Conservation (phyloP, 2,329 filamentous ascomycete genomes). For the Fonsecaea pedrosoi region DNA sequence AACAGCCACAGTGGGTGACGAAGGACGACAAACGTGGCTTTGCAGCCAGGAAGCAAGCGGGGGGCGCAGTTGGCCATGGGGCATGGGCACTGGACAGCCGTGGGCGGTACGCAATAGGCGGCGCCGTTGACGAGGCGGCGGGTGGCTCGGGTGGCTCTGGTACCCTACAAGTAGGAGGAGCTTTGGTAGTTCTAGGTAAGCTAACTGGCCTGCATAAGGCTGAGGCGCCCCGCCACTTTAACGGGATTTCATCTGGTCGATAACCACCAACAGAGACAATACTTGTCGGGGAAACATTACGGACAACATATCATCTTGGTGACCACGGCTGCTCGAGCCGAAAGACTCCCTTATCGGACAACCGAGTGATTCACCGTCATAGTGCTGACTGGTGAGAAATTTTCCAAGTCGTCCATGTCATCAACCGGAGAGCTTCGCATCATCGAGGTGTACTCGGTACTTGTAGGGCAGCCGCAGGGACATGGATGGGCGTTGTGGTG, state of each 20-base stretch:
- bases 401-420: slow-evolving; percentile 2
- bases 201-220: neutral
- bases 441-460: neutral
- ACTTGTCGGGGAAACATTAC: neutral
- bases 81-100: too few species aligned
- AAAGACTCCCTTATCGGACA: neutral
- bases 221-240: neutral
- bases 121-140: neutral
- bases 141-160: neutral
- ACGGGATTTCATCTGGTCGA: neutral
- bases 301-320: neutral
- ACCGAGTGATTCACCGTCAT: neutral
- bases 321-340: neutral
- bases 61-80: neutral
- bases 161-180: too few species aligned
- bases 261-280: neutral
- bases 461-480: slow-evolving; percentile 3
- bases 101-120: neutral
- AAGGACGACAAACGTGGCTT: neutral
- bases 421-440: slow-evolving; percentile 4
- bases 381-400: slow-evolving; percentile 17
- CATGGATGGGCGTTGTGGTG: slow-evolving; percentile 1
- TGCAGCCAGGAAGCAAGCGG: neutral
- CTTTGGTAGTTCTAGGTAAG: too few species aligned
- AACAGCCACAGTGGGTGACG: slow-evolving; percentile 5